These are phyloP conservation scores for Aquilaria malaccensis DNA, from an alignment of 345 rosid species.

Conservation along the genomic window DNA sequence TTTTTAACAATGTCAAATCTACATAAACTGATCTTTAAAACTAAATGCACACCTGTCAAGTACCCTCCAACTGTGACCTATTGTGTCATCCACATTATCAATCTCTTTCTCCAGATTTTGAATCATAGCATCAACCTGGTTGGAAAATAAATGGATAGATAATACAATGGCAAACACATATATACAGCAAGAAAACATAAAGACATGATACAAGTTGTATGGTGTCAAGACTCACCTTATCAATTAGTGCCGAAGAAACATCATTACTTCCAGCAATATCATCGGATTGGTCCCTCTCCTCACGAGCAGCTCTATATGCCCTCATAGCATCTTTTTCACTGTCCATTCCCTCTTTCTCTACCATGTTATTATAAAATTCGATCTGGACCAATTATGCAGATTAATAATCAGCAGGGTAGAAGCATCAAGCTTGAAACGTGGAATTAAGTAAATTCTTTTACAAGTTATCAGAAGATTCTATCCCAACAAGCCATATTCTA, in stretches of 20 bases:
- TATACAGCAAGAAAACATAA: background rate
- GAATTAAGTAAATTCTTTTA: too few relatives aligned
- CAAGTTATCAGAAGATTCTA: too few relatives aligned
- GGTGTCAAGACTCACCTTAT: slow-evolving; percentile 36
- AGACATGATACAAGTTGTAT: slow-evolving; percentile 3
- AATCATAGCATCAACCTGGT: slow-evolving; percentile 75
- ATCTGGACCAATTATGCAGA: slow-evolving; percentile 42
- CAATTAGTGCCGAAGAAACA: slow-evolving; percentile 76
- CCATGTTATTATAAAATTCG: slow-evolving; percentile 82
- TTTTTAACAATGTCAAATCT: background rate
- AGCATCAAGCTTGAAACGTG: too few relatives aligned
- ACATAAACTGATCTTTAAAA: background rate
- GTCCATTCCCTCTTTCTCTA: slow-evolving; percentile 58
- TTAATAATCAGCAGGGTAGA: slow-evolving; percentile 1
- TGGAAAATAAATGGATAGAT: slow-evolving; percentile 6
- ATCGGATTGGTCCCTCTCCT: slow-evolving; percentile 40
- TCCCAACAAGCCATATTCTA: too few relatives aligned
- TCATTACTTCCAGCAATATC: slow-evolving; percentile 47
- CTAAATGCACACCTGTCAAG: slow-evolving; percentile 73
- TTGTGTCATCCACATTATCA: slow-evolving; percentile 71
- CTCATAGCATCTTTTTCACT: slow-evolving; percentile 65
- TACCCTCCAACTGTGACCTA: slow-evolving; percentile 71
- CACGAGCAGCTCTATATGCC: slow-evolving; percentile 85
- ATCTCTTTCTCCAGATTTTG: slow-evolving; percentile 90
- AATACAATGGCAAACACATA: background rate